phyloP scores from a whole-genome alignment of 1,284 basidiomycete genomes.

The Tilletiopsis washingtonensis region DNA sequence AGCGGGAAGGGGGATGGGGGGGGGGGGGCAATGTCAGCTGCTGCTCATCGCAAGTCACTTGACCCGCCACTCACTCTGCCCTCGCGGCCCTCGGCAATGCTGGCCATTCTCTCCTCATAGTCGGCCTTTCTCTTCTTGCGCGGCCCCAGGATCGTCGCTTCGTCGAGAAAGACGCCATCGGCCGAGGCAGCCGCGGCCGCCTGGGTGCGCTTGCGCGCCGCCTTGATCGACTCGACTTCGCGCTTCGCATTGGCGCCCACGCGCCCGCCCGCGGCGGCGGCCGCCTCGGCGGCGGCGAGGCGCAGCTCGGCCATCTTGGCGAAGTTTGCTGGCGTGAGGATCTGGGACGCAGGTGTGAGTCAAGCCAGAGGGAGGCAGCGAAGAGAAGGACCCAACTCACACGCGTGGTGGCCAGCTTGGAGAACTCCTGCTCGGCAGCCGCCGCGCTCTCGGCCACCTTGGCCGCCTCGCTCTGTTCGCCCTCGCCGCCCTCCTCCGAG shows the following conservation, averaged over 20 bases:
- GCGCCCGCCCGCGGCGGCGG: slow-evolving; percentile 47
- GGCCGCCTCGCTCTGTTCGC: slow-evolving; percentile 6
- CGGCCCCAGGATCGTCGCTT: slow-evolving; percentile 69
- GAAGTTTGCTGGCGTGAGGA: slow-evolving; percentile 95
- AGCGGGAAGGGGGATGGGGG: too few species aligned
- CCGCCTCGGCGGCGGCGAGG: slow-evolving; percentile 64
- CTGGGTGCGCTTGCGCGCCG: slow-evolving; percentile 56
- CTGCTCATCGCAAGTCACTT: too few species aligned
- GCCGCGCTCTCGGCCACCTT: slow-evolving; percentile 9
- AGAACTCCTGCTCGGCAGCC: slow-evolving; percentile 20
- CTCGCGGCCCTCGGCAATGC: slow-evolving; percentile 84
- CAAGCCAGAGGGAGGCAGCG: too few species aligned
- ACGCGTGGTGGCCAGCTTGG: slow-evolving; percentile 63
- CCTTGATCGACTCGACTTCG: slow-evolving; percentile 59
- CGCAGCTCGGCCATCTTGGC: slow-evolving; percentile 83
- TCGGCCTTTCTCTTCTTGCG: slow-evolving; percentile 88
- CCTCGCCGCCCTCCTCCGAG: slow-evolving; percentile 15
- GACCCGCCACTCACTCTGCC: too few species aligned
- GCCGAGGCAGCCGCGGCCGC: slow-evolving; percentile 39
- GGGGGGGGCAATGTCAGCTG: too few species aligned
- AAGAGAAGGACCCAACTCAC: slow-evolving; percentile 47
- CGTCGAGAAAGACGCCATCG: slow-evolving; percentile 50
- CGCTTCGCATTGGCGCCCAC: slow-evolving; percentile 29
- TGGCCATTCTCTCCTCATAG: slow-evolving; percentile 88
- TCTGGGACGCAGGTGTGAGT: too few species aligned